A percentile compares a stretch with the other conserved stretches of the same genome.
These are phyloP conservation scores for Mortierella sp. DNA, from an alignment of 371 early-diverging fungal species.

Conservation along the genomic window DNA sequence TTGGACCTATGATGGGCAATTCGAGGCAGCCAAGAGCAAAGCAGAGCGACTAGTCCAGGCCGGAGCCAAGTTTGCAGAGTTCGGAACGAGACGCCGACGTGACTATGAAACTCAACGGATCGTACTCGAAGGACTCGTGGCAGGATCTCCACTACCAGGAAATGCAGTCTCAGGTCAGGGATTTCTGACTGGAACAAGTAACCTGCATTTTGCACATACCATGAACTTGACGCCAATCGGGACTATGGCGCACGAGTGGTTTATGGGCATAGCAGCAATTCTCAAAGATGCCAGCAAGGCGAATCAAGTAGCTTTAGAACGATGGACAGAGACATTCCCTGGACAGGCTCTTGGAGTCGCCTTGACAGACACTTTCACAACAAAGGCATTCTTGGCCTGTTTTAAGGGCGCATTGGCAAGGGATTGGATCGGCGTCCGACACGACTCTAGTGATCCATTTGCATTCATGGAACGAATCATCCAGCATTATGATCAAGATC, in stretches of 20 bases:
- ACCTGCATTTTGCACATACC: conserved; percentile 78
- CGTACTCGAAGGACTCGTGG: conserved; percentile 65
- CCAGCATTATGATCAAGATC: conserved; percentile 75
- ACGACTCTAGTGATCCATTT: conserved; percentile 80
- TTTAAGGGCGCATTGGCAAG: conserved; percentile 68
- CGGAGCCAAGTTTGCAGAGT: conserved; percentile 82
- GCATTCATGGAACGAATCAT: conserved; percentile 68
- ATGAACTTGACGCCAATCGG: conserved; percentile 75
- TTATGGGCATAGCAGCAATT: conserved; percentile 80
- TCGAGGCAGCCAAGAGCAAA: conserved; percentile 67
- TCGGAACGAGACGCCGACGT: conserved; percentile 83
- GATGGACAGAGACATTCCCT: conserved; percentile 74
- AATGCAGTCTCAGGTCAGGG: conserved; percentile 48
- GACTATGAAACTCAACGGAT: conserved; percentile 77
- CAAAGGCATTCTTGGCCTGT: conserved; percentile 71
- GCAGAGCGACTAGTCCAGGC: conserved; percentile 61
- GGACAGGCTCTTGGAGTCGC: conserved; percentile 71
- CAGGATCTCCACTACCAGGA: conserved; percentile 24
- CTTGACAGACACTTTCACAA: conserved; percentile 83
- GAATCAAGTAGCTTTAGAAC: conserved; percentile 69
- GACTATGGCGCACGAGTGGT: conserved; percentile 86
- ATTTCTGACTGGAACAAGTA: conserved; percentile 75
- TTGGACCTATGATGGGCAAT: conserved; percentile 77
- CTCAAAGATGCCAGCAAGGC: conserved; percentile 72
- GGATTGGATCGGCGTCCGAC: conserved; percentile 74